Conservation (phyloP, 2,329 filamentous ascomycete species). For the Penicillium psychrosexuale region DNA sequence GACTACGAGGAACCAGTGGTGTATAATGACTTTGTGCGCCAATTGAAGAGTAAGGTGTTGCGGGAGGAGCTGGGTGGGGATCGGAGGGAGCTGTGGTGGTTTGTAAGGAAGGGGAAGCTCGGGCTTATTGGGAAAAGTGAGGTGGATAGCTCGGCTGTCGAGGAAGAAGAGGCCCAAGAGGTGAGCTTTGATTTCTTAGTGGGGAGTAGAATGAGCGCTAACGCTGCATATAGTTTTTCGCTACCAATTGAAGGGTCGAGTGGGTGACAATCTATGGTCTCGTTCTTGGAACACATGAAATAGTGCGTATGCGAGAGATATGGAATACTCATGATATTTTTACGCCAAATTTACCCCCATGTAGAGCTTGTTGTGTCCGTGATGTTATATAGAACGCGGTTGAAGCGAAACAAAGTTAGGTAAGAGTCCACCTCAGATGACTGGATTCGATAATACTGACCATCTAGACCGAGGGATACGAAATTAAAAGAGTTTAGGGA, state of each 20-base stretch:
- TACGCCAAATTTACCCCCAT: neutral
- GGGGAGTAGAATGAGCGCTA: neutral
- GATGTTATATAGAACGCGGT: neutral
- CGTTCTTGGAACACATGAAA: neutral
- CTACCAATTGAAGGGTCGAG: neutral
- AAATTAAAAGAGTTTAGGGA: neutral
- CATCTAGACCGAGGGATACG: neutral
- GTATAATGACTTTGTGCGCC: conserved; percentile 71
- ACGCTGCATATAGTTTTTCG: conserved; percentile 4
- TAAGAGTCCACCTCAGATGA: neutral
- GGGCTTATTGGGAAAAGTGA: conserved; percentile 68
- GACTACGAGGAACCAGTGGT: conserved; percentile 70
- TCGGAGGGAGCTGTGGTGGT: conserved; percentile 77
- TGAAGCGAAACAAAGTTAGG: neutral
- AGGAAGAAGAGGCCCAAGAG: conserved; percentile 67
- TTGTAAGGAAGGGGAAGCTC: conserved; percentile 63
- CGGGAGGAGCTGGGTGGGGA: conserved; percentile 71
- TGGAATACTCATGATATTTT: neutral
- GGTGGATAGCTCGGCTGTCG: conserved; percentile 63
- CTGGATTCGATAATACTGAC: neutral
- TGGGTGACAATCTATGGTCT: neutral
- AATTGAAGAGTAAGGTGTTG: conserved; percentile 70
- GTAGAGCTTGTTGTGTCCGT: neutral
- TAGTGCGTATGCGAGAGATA: neutral
- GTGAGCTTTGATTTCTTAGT: conserved; percentile 22